Base-by-base conservation (phyloP, 768 basidiomycete genomes). In the Xerocomus brunneocitrinus region DNA sequence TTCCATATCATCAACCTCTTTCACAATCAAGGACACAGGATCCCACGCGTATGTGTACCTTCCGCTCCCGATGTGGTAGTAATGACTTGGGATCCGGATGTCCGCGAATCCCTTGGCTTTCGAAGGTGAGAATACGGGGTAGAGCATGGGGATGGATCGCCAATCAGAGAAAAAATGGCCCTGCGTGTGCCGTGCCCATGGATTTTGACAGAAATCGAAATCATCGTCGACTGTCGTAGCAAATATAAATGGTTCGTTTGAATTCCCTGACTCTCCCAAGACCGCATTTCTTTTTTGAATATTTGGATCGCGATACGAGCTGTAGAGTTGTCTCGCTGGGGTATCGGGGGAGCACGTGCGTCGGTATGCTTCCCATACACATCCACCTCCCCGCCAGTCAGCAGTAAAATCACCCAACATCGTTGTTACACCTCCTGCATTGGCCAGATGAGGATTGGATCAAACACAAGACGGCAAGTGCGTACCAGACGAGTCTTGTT, bases 151-250 rank as follows among this genome's bases (percentile, higher is more conserved):
- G 53, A 97, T 84, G 0, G 87, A 89, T n/a, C 95, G 77, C 90
- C 92, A 97, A 70, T 99, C 95, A 13, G 91, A 91, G 80, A 97
- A 98, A 71, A 97, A 98, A 70, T 93, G 93, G 9, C 94, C 94
- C 66, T 98, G 97, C 31, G 79, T 79, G 63, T 89, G 84, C 59
- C 87, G 93, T n/a, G 88, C 85, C 72, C 90, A 87, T 0, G 95
- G 93, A 32, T 82, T 74, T 31, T 73, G 63, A 70, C 97, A 99
- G 64, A 89, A 94, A 63, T 95, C 84, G 56, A 82, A 78, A 19
- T 19, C 19, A 19, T 19, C 19, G 19, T 19, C 19, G 19, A 19
- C 19, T 19, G 19, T 19, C 19, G 71, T 59, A 10, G 74, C 74
- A 68, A 98, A 98, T 0, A 66, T 61, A 62, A 93, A 87, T 55